These are phyloP conservation scores for carrot (Daucus carota) DNA, from an alignment of 129 eudicot genomes.

Conservation along the genomic window DH1_v3.0 NC_030389.2:1853001-1853500, in stretches of 20 bases:
- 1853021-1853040: too few species aligned
- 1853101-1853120: too few species aligned
- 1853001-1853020: too few species aligned
- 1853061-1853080: too few species aligned
- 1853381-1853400: slow-evolving; percentile 23
- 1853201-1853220: neutral
- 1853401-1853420: slow-evolving; percentile 9
- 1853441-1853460: slow-evolving; percentile 66
- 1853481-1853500: slow-evolving; percentile 25
- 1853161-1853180: too few species aligned
- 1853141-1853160: too few species aligned
- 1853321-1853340: slow-evolving; percentile 31
- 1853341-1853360: slow-evolving; percentile 32
- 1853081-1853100: too few species aligned
- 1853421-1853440: slow-evolving; percentile 34
- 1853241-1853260: neutral
- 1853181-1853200: too few species aligned
- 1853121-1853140: too few species aligned
- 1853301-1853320: slow-evolving; percentile 44
- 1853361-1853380: slow-evolving; percentile 26
- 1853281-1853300: slow-evolving; percentile 47
- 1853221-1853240: neutral
- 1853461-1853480: slow-evolving; percentile 30
- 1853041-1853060: too few species aligned
- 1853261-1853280: slow-evolving; percentile 38